Conservation (phyloP, 495 filamentous ascomycete species). For the Aspergillus baeticus region DNA sequence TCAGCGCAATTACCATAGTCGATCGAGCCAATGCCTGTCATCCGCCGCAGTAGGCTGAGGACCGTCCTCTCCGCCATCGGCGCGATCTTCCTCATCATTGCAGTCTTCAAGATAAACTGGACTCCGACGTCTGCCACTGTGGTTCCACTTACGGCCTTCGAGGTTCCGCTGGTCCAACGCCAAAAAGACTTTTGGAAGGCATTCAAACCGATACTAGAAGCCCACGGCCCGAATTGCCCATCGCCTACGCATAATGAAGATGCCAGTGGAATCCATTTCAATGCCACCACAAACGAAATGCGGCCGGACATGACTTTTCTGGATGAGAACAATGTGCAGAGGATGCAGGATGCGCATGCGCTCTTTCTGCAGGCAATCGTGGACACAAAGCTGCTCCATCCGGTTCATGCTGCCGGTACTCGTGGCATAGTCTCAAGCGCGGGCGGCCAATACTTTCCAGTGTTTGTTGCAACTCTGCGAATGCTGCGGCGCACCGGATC, state of each 20-base stretch:
- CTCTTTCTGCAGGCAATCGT: constrained; percentile 40
- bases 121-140: constrained; percentile 38
- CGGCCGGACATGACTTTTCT: constrained; percentile 37
- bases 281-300: constrained; percentile 28
- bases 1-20: background rate
- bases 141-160: constrained; percentile 38
- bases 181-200: constrained; percentile 42
- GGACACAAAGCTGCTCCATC: constrained; percentile 30
- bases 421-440: constrained; percentile 56
- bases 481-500: constrained; percentile 59
- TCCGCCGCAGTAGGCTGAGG: constrained; percentile 34
- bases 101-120: constrained; percentile 38
- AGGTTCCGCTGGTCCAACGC: constrained; percentile 36
- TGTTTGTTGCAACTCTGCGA: constrained; percentile 51
- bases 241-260: constrained; percentile 24
- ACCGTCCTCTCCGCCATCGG: constrained; percentile 28
- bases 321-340: constrained; percentile 29
- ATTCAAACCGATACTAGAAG: constrained; percentile 34
- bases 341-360: constrained; percentile 44
- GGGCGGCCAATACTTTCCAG: constrained; percentile 43
- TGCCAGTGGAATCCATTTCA: constrained; percentile 28
- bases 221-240: constrained; percentile 31
- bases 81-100: constrained; percentile 34
- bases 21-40: constrained; percentile 22
- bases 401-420: constrained; percentile 45